These are phyloP conservation scores for Cyclospora cayetanensis DNA, from an alignment of 169 alveolate genomes.

Conservation along the genomic window DNA sequence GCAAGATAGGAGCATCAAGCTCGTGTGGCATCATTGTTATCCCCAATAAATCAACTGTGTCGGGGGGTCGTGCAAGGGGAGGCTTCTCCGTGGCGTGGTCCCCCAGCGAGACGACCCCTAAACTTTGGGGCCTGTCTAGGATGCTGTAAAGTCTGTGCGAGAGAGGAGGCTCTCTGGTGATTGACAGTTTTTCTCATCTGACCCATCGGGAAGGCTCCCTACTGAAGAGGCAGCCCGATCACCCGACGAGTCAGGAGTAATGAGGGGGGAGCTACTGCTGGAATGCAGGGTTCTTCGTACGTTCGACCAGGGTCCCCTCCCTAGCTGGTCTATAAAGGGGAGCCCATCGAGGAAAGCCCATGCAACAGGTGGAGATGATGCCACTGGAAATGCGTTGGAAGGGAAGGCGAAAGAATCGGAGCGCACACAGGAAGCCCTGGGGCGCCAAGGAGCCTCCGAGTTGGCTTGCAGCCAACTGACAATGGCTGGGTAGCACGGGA, in stretches of 20 bases:
- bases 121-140: not conserved
- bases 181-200: too few species aligned
- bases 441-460: too few species aligned
- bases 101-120: not conserved
- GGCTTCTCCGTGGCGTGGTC: not conserved
- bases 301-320: conserved; percentile 15
- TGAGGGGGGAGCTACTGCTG: conserved; percentile 15
- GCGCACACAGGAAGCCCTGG: too few species aligned
- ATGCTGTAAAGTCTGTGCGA: not conserved
- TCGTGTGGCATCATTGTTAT: not conserved
- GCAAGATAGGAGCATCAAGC: too few species aligned
- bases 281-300: conserved; percentile 3
- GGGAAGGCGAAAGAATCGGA: too few species aligned
- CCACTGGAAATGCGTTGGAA: too few species aligned
- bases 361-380: too few species aligned
- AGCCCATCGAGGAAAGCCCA: too few species aligned
- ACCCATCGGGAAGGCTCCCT: conserved; percentile 41
- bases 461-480: too few species aligned
- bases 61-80: not conserved
- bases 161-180: not conserved
- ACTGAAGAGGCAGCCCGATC: not conserved
- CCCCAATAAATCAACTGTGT: not conserved
- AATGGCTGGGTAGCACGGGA: too few species aligned
- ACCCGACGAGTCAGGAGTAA: not conserved
- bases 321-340: too few species aligned